Evolutionary conservation across 2,329 filamentous ascomycete genomes (phyloP).

Genomic region (Orbilia blumenaviensis): DNA sequence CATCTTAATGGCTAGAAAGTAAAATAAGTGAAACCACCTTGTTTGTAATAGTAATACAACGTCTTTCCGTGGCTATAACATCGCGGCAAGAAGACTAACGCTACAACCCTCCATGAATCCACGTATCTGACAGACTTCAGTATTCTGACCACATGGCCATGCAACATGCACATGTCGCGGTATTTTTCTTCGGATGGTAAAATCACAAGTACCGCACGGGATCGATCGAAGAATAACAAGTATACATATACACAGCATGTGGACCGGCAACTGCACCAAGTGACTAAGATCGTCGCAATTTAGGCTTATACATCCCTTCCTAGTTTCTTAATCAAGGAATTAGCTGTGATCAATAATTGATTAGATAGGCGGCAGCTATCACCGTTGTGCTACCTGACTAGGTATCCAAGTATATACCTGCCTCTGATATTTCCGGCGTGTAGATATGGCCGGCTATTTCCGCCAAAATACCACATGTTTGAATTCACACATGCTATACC

Average conservation of each 20-base stretch:
- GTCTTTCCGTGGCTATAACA: no score
- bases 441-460: neutral
- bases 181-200: no score
- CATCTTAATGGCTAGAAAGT: no score
- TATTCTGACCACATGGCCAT: no score
- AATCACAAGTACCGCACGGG: no score
- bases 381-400: neutral
- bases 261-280: neutral
- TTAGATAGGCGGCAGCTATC: neutral
- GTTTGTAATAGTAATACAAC: no score
- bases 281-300: neutral
- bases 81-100: no score
- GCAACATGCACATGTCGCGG: no score
- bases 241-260: neutral
- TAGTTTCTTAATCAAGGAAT: neutral
- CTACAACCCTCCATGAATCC: no score
- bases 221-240: no score
- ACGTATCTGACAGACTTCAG: no score
- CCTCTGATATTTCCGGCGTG: neutral
- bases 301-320: neutral
- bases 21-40: no score
- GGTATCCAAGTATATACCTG: neutral
- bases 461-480: neutral
- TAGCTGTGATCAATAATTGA: neutral
- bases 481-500: neutral